Percentiles rank a stretch among this genome's conserved stretches.
Conservation (phyloP, 2,329 filamentous ascomycete species). For the Didymella exigua region DNA sequence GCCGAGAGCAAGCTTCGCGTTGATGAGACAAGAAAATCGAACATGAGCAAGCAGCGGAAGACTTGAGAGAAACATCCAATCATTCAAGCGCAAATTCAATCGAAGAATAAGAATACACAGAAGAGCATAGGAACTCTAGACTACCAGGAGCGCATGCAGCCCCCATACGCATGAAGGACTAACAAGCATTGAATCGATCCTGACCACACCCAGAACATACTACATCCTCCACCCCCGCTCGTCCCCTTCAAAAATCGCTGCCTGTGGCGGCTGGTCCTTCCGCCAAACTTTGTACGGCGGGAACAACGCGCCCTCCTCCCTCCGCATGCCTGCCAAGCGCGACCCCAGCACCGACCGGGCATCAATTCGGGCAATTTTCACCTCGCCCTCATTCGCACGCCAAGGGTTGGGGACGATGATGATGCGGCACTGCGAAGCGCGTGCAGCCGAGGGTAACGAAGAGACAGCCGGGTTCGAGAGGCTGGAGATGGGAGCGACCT, state of each 20-base stretch:
- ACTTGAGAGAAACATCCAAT: too few species aligned
- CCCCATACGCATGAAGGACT: too few species aligned
- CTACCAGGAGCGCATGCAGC: too few species aligned
- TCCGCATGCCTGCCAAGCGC: slow-evolving; percentile 39
- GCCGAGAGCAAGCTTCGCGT: too few species aligned
- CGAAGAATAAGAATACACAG: too few species aligned
- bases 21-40: too few species aligned
- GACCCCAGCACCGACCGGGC: slow-evolving; percentile 37
- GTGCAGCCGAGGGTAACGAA: slow-evolving; percentile 24
- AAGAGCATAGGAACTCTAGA: too few species aligned
- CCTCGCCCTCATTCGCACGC: slow-evolving; percentile 37
- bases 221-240: slow-evolving; percentile 39
- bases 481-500: slow-evolving; percentile 46
- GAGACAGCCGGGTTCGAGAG: slow-evolving; percentile 32
- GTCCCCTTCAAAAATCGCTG: slow-evolving; percentile 31
- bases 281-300: slow-evolving; percentile 44
- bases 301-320: slow-evolving; percentile 37
- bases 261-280: slow-evolving; percentile 48
- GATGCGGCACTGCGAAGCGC: slow-evolving; percentile 45
- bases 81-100: too few species aligned
- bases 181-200: too few species aligned
- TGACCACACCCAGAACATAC: slow-evolving; percentile 32
- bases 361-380: slow-evolving; percentile 46
- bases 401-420: slow-evolving; percentile 45
- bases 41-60: too few species aligned